Evolutionary conservation across 441 rosid species (phyloP).

Genomic region (Pelargonium fulgidum): DNA sequence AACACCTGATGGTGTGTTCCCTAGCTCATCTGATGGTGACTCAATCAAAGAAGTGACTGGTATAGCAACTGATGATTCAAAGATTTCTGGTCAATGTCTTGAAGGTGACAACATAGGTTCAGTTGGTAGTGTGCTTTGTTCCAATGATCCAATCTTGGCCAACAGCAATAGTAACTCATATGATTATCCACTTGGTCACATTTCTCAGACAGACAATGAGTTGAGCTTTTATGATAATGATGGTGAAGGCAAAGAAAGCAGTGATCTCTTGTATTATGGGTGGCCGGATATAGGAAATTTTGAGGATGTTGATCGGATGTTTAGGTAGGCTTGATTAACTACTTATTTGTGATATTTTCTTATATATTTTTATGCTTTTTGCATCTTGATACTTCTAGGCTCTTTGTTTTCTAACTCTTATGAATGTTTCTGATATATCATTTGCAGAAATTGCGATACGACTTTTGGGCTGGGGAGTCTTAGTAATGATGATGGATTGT

Average conservation of each 20-base stretch:
- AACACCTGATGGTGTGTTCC: constrained; percentile 36
- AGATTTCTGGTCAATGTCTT: constrained; percentile 35
- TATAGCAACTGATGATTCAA: constrained; percentile 35
- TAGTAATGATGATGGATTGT: constrained; percentile 52
- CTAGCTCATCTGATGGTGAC: constrained; percentile 31
- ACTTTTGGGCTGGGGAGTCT: constrained; percentile 65
- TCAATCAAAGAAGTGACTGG: constrained; percentile 37
- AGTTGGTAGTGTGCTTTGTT: constrained; percentile 34
- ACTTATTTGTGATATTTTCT: neutral
- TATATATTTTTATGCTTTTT: neutral
- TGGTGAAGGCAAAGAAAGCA: constrained; percentile 8
- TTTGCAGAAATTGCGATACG: constrained; percentile 71
- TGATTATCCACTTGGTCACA: constrained; percentile 22
- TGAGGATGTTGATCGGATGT: constrained; percentile 87
- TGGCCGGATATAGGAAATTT: constrained; percentile 86
- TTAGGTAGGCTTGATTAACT: constrained; percentile 43
- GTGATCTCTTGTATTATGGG: constrained; percentile 45
- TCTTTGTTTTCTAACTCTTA: neutral
- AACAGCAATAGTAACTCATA: constrained; percentile 38
- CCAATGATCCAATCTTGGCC: constrained; percentile 36
- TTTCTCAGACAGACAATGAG: constrained; percentile 9
- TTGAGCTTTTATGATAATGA: constrained; percentile 10
- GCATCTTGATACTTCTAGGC: neutral
- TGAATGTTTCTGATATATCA: neutral
- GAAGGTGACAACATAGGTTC: constrained; percentile 29